Percentiles rank a stretch among this genome's conserved stretches.
Evolutionary conservation across 805 yeast genomes (phyloP).

Genomic region (Vanderwaltozyma yarrowii): DNA sequence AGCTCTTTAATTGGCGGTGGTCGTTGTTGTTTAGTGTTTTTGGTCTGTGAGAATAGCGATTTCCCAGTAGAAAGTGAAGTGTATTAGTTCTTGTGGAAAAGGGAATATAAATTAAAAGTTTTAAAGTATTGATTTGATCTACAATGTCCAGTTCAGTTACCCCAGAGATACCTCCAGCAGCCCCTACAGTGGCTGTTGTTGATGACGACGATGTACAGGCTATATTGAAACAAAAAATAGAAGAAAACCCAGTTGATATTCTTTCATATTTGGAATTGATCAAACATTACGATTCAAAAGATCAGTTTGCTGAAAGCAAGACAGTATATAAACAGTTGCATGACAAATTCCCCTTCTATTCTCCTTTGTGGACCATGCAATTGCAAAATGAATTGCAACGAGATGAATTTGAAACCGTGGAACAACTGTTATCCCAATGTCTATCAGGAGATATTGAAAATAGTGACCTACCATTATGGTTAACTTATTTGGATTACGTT

Average conservation of each 20-base stretch:
- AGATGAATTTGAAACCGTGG: constrained; percentile 59
- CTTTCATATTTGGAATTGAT: constrained; percentile 48
- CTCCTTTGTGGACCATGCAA: constrained; percentile 66
- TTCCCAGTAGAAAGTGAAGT: too few species aligned
- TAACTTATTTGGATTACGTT: constrained; percentile 67
- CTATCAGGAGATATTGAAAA: constrained; percentile 34
- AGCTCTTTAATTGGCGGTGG: too few species aligned
- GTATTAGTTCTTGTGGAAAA: too few species aligned
- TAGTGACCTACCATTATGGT: constrained; percentile 62
- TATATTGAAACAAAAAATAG: not conserved
- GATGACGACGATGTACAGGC: not conserved
- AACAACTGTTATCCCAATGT: constrained; percentile 53
- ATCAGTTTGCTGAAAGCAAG: constrained; percentile 50
- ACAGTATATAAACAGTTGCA: constrained; percentile 52
- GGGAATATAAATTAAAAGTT: too few species aligned
- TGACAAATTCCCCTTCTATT: constrained; percentile 54
- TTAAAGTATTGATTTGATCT: too few species aligned
- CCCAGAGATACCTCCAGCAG: too few species aligned
- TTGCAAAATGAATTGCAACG: constrained; percentile 52
- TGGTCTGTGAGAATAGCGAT: too few species aligned
- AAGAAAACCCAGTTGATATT: constrained; percentile 39
- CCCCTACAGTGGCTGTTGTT: too few species aligned
- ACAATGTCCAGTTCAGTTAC: not conserved
- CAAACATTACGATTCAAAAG: constrained; percentile 38
- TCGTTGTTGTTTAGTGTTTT: too few species aligned